Conservation (phyloP, 768 basidiomycete species). For the Collybia sordida region DNA sequence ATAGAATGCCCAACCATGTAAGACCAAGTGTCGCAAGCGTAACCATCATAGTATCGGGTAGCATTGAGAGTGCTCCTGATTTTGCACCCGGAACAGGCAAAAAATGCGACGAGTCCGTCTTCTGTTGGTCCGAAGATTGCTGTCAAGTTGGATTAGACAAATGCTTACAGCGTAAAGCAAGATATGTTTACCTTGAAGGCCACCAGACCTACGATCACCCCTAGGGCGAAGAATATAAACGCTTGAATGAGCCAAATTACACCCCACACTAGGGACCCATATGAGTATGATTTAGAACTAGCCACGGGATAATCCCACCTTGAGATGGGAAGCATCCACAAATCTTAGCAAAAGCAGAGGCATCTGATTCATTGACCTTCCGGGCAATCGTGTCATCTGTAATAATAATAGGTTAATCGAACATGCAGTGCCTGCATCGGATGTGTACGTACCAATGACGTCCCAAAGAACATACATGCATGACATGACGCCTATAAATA, state of each 20-base stretch:
- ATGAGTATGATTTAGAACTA: background rate
- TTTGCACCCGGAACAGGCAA: conserved; percentile 58
- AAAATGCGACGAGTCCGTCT: conserved; percentile 42
- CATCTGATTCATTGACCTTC: conserved; percentile 87
- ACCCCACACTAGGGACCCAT: conserved; percentile 67
- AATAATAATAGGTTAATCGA: background rate
- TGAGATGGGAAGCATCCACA: conserved; percentile 86
- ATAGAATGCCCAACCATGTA: conserved; percentile 2
- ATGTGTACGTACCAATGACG: conserved; percentile 58
- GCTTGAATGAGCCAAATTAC: conserved; percentile 84
- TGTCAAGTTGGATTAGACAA: conserved; percentile 17
- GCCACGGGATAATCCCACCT: conserved; percentile 38
- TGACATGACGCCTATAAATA: conserved; percentile 87
- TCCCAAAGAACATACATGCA: conserved; percentile 90
- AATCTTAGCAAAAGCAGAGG: conserved; percentile 78
- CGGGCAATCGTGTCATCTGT: conserved; percentile 81
- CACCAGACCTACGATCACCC: conserved; percentile 74
- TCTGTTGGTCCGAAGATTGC: conserved; percentile 51
- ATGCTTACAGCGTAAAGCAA: background rate
- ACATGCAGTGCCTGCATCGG: background rate
- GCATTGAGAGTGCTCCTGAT: conserved; percentile 29
- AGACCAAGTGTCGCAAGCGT: conserved; percentile 16
- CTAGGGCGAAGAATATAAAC: conserved; percentile 70
- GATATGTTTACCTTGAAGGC: conserved; percentile 70
- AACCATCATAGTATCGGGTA: conserved; percentile 21